Evolutionary conservation across 768 basidiomycete genomes (phyloP), one percentile per base, ranked within the genome.

Genomic region (Lactarius evosmus): DNA sequence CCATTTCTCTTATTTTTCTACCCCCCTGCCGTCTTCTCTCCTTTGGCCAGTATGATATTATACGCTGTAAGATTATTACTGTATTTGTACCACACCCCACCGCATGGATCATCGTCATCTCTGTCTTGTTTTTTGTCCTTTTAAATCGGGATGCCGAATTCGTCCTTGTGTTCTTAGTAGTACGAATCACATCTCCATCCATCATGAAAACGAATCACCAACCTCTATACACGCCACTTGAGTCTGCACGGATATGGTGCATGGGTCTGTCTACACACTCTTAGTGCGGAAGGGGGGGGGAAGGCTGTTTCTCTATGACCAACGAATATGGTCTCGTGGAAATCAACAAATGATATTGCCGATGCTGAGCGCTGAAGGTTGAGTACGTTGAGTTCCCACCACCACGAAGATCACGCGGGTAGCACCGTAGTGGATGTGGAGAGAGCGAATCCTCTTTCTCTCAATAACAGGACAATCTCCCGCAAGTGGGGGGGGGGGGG

Each of bases 61-160:
- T 30, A 59, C 46, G 44, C 0, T 66, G 61, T 56, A 71, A 69
- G 14, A 61, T 60, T n/a, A 63, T 58, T 38, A 36, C 40, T 27
- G 63, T 57, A 46, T 65, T 62, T 36, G 58, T 61, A 56, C 59
- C 29, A 51, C 19, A 36, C 38, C 34, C 61, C 4, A 53, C 55
- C 14, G 41, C 62, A 14, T 54, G 46, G 22, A 51, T 63, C 32
- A 30, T 52, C 38, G 50, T 38, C 58, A 51, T 36, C 49, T 38
- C 6, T 7, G 7, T 29, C 17, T 17, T 29, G n/a, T 4, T 51
- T 25, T 27, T 4, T 51, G 14, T 27, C 49, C 16, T 14, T 53
- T n/a, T 53, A 32, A 52, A n/a, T 32, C 16, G 14, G 50, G 27
- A 58, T 58, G 41, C 38, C 44, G n/a, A 16, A n/a, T 36, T 58